Base-by-base conservation (phyloP, 352 stramenopile genomes). In the Phytophthora pinifolia region DNA sequence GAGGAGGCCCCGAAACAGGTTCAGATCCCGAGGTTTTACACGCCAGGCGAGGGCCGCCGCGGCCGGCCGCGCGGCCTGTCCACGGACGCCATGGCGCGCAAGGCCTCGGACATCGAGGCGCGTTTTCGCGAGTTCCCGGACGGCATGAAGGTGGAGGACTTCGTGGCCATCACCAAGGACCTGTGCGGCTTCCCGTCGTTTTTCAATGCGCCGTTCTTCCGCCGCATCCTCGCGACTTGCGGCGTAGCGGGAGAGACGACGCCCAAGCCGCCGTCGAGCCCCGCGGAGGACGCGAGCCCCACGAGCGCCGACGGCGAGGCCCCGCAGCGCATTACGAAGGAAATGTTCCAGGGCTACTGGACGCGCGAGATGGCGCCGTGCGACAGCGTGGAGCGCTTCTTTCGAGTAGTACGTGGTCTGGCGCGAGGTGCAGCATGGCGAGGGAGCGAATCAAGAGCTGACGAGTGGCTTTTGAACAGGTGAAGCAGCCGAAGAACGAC, bases 151-250 rank as follows among this genome's bases (percentile, higher is more conserved):
- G 77, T 92, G 9, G 81, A 92, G 47, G 79, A 90, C 43, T 94
- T 94, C 60, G 95, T 98, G 32, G 79, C 92, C 6, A 94, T 99
- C 22, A 98, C 96, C 3, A 99, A 99, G 68, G 96, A 98, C 50
- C 73, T 99, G 14, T 99, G 96, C 67, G 84, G 89, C 8, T 98
- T 99, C 70, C 96, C 97, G n/a, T 98, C 93, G 17, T 99, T 99
- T 74, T 99, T 99, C 67, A 98, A 99, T 64, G 87, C 88, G 29
- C 94, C 96, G 37, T 88, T 99, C 30, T 99, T 98, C 67, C 73
- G 86, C 37, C 81, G 96, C 6, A 98, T 99, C 44, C 49, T 85
- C 13, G 56, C 66, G 29, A 72, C 62, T 1, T 42, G 54, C 4
- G 50, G 43, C 10, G 44, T 31, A 36, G 46, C 14, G 18, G 59